Conservation (phyloP, 2,329 filamentous ascomycete species). For the Talaromyces funiculosus region DNA sequence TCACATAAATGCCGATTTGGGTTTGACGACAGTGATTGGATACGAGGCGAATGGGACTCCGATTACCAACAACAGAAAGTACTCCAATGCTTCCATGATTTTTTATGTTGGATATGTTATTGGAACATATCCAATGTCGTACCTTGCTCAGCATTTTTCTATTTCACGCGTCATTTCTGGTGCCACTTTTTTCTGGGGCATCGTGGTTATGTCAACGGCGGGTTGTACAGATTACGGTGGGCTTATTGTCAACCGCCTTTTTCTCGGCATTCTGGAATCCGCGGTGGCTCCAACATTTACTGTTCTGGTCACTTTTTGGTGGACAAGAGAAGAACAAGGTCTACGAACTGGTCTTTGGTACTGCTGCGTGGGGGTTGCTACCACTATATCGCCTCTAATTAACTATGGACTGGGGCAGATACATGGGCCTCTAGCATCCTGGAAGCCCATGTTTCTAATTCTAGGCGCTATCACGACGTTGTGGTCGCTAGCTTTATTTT, state of each 20-base stretch:
- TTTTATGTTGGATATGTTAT: slow-evolving; percentile 9
- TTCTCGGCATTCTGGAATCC: neutral
- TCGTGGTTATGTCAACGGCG: slow-evolving; percentile 42
- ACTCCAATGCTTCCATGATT: slow-evolving; percentile 7
- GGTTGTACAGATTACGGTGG: slow-evolving; percentile 19
- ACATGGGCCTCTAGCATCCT: neutral
- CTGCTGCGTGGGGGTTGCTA: slow-evolving; percentile 29
- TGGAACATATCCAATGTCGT: slow-evolving; percentile 3
- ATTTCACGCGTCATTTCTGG: slow-evolving; percentile 23
- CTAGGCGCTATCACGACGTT: neutral
- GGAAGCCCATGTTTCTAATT: neutral
- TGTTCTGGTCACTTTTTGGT: slow-evolving; percentile 50
- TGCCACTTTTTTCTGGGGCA: slow-evolving; percentile 40
- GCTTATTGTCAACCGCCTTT: neutral
- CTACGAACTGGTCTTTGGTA: slow-evolving; percentile 44
- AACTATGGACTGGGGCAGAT: neutral
- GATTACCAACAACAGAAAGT: slow-evolving; percentile 1
- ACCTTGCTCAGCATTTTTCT: neutral
- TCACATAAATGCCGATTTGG: neutral
- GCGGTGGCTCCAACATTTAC: slow-evolving; percentile 39
- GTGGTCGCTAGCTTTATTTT: slow-evolving; percentile 21
- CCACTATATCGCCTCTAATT: neutral
- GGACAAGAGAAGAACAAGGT: slow-evolving; percentile 43
- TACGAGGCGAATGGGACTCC: neutral
- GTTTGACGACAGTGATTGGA: neutral